phyloP scores from a whole-genome alignment of 331 rosid species.

The Phaseolus coccineus region DNA sequence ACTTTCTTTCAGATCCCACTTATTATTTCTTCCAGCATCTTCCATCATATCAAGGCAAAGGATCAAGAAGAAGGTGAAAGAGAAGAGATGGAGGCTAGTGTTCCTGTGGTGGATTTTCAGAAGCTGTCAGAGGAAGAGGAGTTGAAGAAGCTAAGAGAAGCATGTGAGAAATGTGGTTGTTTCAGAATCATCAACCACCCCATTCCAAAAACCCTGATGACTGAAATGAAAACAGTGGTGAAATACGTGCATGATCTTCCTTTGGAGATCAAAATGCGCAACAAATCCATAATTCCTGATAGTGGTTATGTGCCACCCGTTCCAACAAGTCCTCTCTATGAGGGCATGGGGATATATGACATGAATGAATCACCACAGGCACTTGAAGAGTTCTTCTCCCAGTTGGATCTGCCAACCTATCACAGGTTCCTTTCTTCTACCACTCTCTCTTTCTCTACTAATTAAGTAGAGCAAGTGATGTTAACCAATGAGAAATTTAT shows the following conservation, averaged over 20 bases:
- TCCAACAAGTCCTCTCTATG: constrained; percentile 53
- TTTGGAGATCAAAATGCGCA: constrained; percentile 52
- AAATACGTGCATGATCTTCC: constrained; percentile 56
- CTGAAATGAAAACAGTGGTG: constrained; percentile 53
- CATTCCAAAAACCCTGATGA: constrained; percentile 47
- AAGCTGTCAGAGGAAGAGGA: constrained; percentile 27
- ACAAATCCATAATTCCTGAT: constrained; percentile 40
- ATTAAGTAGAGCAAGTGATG: too few relatives aligned
- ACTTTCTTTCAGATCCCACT: too few relatives aligned
- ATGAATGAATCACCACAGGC: constrained; percentile 46
- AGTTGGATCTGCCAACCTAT: constrained; percentile 42
- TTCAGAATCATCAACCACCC: constrained; percentile 64
- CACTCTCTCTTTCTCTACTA: background rate
- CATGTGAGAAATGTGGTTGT: constrained; percentile 60
- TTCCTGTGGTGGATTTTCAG: constrained; percentile 53
- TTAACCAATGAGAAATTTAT: too few relatives aligned
- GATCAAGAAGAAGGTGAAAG: background rate
- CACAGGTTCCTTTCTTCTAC: background rate
- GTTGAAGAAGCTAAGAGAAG: constrained; percentile 53
- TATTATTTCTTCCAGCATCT: too few relatives aligned
- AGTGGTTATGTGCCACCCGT: constrained; percentile 57
- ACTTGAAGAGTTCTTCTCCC: constrained; percentile 44
- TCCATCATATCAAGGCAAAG: background rate
- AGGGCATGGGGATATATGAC: constrained; percentile 62
- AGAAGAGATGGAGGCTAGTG: background rate